Conservation (phyloP, 345 rosid genomes). For the Linum lewisii region DNA sequence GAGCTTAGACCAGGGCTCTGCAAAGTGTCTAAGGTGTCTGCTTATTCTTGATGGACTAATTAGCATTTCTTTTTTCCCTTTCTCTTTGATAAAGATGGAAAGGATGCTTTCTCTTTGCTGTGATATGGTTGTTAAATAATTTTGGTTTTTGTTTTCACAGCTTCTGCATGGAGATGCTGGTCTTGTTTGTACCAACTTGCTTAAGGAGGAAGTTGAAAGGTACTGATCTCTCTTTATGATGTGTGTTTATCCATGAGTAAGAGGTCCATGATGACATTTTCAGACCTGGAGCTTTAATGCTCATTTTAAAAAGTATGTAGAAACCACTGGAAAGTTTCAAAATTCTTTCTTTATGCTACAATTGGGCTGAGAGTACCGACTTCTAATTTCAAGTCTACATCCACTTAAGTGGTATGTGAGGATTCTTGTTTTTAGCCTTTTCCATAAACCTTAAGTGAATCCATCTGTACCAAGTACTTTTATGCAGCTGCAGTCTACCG, state of each 20-base stretch:
- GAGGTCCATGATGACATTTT: too few relatives aligned
- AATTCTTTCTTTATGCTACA: too few relatives aligned
- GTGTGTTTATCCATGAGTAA: background rate
- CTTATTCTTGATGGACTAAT: background rate
- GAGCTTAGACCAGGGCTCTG: conserved; percentile 64
- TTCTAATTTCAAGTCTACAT: background rate
- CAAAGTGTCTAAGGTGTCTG: conserved; percentile 68
- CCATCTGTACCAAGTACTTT: background rate
- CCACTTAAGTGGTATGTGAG: background rate
- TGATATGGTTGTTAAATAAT: background rate
- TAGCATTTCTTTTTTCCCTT: background rate
- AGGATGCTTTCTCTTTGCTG: background rate
- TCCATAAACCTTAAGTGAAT: background rate
- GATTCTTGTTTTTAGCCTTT: background rate
- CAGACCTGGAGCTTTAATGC: too few relatives aligned
- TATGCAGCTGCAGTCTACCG: background rate
- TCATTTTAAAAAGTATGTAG: too few relatives aligned
- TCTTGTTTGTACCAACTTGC: conserved; percentile 62
- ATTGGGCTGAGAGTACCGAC: too few relatives aligned
- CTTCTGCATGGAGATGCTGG: conserved; percentile 74
- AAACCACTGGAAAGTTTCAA: too few relatives aligned
- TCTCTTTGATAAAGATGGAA: background rate
- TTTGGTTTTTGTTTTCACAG: conserved; percentile 25
- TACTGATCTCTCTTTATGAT: conserved; percentile 11
- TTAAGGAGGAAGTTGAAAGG: conserved; percentile 86